Evolutionary conservation across 2,329 filamentous ascomycete species (phyloP).

Genomic region (Neobulgaria alba): DNA sequence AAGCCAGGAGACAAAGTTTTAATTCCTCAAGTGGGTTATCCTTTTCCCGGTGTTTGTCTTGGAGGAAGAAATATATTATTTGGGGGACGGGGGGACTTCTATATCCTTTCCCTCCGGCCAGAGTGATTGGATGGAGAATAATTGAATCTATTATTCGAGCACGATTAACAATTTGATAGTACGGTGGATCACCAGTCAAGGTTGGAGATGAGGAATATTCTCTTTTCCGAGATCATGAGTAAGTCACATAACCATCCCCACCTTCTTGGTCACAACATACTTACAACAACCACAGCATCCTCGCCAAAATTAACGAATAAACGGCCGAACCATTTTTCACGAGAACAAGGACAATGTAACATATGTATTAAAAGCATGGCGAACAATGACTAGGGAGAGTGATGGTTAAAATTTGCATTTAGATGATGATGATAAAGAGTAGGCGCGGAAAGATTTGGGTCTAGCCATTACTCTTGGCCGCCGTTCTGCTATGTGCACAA

Average conservation of each 20-base stretch:
- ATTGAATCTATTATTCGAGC: too few species aligned
- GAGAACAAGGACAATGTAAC: conserved; percentile 16
- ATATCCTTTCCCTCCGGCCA: too few species aligned
- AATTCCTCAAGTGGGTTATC: conserved; percentile 73
- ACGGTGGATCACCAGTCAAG: conserved; percentile 90
- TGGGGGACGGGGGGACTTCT: too few species aligned
- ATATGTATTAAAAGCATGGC: conserved; percentile 24
- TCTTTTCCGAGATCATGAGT: conserved; percentile 97
- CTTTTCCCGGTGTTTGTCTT: conserved; percentile 6
- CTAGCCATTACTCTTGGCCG: conserved; percentile 8
- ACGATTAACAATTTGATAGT: conserved; percentile 45
- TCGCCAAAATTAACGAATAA: conserved; percentile 99
- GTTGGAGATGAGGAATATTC: conserved; percentile 95
- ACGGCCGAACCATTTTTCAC: conserved; percentile 20
- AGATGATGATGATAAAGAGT: conserved; percentile 3
- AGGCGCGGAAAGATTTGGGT: conserved; percentile 3
- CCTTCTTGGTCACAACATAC: background rate
- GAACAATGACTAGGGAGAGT: conserved; percentile 5
- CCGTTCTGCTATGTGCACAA: conserved; percentile 9
- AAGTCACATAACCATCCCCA: conserved; percentile 41
- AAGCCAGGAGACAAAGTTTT: conserved; percentile 80
- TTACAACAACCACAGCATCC: conserved; percentile 55
- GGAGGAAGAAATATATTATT: too few species aligned
- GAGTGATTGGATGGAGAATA: too few species aligned
- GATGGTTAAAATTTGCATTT: conserved; percentile 3